These are phyloP conservation scores for Beauveria sp. DNA, from an alignment of 2,329 filamentous ascomycete species.

Conservation along the genomic window DNA sequence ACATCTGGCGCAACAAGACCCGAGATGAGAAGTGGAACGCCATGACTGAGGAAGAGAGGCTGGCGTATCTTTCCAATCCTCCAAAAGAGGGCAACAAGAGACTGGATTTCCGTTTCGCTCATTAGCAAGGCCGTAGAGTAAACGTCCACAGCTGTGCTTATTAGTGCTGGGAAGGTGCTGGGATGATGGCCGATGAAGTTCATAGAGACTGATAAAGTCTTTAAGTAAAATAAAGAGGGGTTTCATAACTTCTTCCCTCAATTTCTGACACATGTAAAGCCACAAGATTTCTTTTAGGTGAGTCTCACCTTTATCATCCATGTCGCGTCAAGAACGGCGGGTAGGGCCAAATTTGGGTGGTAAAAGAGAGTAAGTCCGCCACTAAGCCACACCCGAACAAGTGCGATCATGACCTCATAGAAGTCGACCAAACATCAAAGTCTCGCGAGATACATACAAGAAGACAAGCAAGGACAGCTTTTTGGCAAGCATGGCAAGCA, in stretches of 20 bases:
- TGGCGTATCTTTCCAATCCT: slow-evolving; percentile 27
- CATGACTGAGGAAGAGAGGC: slow-evolving; percentile 34
- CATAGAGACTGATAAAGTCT: neutral
- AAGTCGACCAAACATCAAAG: neutral
- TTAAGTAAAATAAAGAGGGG: no score
- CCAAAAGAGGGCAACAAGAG: slow-evolving; percentile 37
- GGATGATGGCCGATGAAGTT: no score
- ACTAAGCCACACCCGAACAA: slow-evolving; percentile 6
- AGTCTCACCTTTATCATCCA: no score
- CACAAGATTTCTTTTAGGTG: no score
- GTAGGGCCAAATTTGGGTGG: no score
- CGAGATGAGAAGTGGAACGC: slow-evolving; percentile 37
- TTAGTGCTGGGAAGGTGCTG: neutral
- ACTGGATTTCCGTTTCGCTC: slow-evolving; percentile 35
- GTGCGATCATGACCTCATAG: neutral
- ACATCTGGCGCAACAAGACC: slow-evolving; percentile 38
- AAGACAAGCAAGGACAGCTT: neutral
- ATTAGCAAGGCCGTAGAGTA: slow-evolving; percentile 11
- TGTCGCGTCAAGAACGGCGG: no score
- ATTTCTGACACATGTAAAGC: no score
- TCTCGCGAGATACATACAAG: neutral
- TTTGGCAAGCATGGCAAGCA: slow-evolving; percentile 25
- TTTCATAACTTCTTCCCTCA: no score
- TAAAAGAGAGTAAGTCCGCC: slow-evolving; percentile 1
- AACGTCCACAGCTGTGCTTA: neutral